Evolutionary conservation across 352 stramenopile genomes (phyloP), one percentile per base, ranked within the genome.

Genomic region (Pythium periplocum): DNA sequence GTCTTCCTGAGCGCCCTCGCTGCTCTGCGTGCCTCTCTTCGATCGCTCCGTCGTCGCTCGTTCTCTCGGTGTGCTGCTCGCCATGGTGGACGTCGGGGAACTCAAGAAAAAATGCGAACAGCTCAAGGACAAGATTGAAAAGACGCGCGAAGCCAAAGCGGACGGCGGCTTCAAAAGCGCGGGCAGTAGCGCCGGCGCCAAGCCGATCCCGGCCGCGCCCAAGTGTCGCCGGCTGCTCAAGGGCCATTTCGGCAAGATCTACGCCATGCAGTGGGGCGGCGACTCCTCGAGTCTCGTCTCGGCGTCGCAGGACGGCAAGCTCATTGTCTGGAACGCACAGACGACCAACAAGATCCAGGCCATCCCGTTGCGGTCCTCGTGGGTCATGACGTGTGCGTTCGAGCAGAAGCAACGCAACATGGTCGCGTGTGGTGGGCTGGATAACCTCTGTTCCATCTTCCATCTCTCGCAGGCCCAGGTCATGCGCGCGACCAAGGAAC

Each of bases 371-470:
- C 94, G 96, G 36, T 98, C 90, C 10, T 98, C 86, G 26, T 99
- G 97, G 94, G 97, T 99, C 55, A 99, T 99, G 97, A 98, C 96
- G 6, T 99, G 97, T 60, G 96, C 96, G 4, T 99, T 98, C 62
- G 97, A 99, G 79, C 96, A 98, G 66, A 93, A 93, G 45, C 90
- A 97, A 59, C 90, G 95, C 55, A 96, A 98, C 64, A 91, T 99
- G 73, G 94, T 99, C 39, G 97, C 97, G 1, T 99, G 96, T 67
- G 97, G 97, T 44, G 97, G 97, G 8, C 78, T 99, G 5, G 97
- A 99, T 73, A 99, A 99, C 76, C 73, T 99, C 45, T 99, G 97
- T 76, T 99, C 96, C n/a, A 98, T 99, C 61, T 99, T 99, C 71
- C 93, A 98, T 63, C 73, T 98, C 6, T 90, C 78, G 40, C 80